phyloP scores from a whole-genome alignment of 805 yeast genomes.

The Myxozyma mucilagina region DNA sequence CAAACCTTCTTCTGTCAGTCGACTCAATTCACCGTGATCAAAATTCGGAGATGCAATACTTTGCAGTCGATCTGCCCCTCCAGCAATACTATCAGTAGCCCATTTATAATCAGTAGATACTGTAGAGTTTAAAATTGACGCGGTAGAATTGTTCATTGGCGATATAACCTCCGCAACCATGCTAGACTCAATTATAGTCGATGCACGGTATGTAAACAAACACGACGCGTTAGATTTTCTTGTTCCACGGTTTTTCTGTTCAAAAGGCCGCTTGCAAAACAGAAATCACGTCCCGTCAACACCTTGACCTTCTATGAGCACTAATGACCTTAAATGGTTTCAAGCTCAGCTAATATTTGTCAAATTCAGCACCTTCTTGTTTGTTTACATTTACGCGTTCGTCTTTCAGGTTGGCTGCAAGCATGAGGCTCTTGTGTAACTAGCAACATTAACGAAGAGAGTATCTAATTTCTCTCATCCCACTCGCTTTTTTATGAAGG shows the following conservation, averaged over 20 bases:
- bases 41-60: conserved; percentile 4
- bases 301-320: no score
- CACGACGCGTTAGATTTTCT: no score
- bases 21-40: conserved; percentile 15
- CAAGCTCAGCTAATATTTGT: no score
- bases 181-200: no score
- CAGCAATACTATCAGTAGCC: conserved; percentile 23
- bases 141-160: neutral
- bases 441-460: neutral
- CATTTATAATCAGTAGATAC: conserved; percentile 25
- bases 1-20: conserved; percentile 4
- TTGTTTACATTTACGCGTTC: neutral
- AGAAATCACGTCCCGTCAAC: no score
- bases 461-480: neutral
- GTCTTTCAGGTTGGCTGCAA: neutral
- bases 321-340: no score
- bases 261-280: no score
- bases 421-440: neutral
- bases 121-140: conserved; percentile 19
- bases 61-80: neutral
- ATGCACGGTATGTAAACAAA: no score
- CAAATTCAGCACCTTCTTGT: no score
- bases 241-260: no score
- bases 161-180: conserved; percentile 1
- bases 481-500: no score